Conservation (phyloP, 2,329 filamentous ascomycete species). For the Penicillium frequentans region DNA sequence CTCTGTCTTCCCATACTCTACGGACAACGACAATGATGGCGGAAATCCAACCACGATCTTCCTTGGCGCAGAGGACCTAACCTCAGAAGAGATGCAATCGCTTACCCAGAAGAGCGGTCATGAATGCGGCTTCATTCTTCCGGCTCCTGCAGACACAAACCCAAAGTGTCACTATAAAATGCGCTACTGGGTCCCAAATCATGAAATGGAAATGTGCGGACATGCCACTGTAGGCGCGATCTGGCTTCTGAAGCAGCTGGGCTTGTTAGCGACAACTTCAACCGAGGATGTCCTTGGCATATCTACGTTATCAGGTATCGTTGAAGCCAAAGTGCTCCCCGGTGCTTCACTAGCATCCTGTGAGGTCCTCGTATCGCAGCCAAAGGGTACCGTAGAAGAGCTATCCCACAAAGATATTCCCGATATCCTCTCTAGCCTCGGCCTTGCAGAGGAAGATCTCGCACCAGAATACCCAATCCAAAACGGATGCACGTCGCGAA, state of each 20-base stretch:
- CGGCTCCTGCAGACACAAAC: neutral
- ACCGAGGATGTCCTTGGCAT: neutral
- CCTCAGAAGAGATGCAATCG: conserved; percentile 1
- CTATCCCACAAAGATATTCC: neutral
- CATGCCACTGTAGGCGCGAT: conserved; percentile 12
- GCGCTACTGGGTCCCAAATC: conserved; percentile 11
- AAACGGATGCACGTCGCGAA: conserved; percentile 1
- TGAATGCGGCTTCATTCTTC: conserved; percentile 8
- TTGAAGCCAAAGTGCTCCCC: conserved; percentile 3
- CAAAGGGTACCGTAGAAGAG: neutral
- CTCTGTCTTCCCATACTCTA: conserved; percentile 7
- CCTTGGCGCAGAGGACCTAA: conserved; percentile 2
- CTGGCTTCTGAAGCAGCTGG: conserved; percentile 13
- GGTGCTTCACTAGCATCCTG: neutral
- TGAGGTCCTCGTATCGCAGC: conserved; percentile 2
- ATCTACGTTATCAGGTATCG: neutral
- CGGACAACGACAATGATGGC: neutral
- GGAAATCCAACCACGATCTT: conserved; percentile 11
- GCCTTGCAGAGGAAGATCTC: neutral
- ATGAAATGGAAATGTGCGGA: conserved; percentile 16
- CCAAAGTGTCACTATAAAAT: conserved; percentile 1
- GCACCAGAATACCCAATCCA: neutral
- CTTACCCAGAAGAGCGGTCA: neutral
- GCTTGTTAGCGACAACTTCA: neutral
- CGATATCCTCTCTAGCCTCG: neutral